A percentile compares a stretch with the other conserved stretches of the same genome.
Conservation (phyloP, 176 grass and related monocot species). For the Ensete glaucum region DNA sequence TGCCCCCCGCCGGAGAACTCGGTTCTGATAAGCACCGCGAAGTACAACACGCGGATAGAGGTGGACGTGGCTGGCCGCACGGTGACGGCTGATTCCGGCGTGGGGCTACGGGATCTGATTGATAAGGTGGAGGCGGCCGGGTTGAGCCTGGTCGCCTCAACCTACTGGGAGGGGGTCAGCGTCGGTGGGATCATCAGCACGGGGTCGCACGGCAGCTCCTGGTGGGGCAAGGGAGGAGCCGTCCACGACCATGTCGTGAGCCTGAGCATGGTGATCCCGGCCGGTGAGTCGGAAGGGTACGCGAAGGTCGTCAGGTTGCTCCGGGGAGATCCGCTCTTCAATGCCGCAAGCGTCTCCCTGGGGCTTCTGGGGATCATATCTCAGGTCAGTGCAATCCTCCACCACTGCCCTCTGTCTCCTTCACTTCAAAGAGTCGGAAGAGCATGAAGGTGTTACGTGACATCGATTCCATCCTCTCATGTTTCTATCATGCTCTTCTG, state of each 20-base stretch:
- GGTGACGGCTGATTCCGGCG: constrained; percentile 54
- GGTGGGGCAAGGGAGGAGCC: constrained; percentile 63
- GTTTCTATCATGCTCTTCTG: too few relatives aligned
- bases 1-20: constrained; percentile 40
- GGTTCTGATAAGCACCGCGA: constrained; percentile 27
- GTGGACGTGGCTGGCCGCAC: constrained; percentile 31
- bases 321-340: constrained; percentile 44
- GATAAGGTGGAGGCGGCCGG: constrained; percentile 46
- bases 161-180: constrained; percentile 87
- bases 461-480: too few relatives aligned
- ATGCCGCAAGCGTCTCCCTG: constrained; percentile 59
- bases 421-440: too few relatives aligned
- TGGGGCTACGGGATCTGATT: constrained; percentile 50
- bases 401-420: too few relatives aligned
- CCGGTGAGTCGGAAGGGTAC: constrained; percentile 23
- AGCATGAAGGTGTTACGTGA: too few relatives aligned
- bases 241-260: constrained; percentile 60
- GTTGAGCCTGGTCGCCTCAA: constrained; percentile 54
- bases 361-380: constrained; percentile 63
- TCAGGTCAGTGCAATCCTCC: constrained; percentile 29
- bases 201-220: constrained; percentile 80
- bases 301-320: constrained; percentile 34
- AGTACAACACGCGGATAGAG: constrained; percentile 7
- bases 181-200: constrained; percentile 57
- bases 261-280: constrained; percentile 46